Evolutionary conservation across 2,329 filamentous ascomycete species (phyloP).

Genomic region (Exophiala spinifera): DNA sequence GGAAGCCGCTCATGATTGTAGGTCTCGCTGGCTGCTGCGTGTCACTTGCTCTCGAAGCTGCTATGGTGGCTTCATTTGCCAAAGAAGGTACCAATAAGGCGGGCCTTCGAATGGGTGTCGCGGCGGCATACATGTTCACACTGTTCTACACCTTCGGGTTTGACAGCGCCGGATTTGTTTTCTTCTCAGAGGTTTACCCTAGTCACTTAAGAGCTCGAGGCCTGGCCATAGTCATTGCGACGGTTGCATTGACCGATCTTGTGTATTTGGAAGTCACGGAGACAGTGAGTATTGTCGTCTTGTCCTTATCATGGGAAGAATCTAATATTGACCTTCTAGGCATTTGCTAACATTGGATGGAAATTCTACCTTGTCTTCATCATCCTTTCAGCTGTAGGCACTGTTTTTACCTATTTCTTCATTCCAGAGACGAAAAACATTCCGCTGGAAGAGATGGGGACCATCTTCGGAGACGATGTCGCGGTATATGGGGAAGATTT

Average conservation of each 20-base stretch:
- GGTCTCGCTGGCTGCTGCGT: constrained; percentile 9
- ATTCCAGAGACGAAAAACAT: constrained; percentile 29
- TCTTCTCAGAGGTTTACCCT: constrained; percentile 7
- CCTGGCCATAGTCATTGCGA: neutral
- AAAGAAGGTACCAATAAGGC: neutral
- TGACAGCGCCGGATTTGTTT: constrained; percentile 2
- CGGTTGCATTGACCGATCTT: constrained; percentile 13
- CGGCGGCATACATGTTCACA: constrained; percentile 58
- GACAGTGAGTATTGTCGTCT: too few relatives aligned
- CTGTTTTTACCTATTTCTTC: constrained; percentile 15
- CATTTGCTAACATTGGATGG: constrained; percentile 34
- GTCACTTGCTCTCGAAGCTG: neutral
- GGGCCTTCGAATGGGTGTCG: constrained; percentile 30
- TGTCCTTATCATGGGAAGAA: too few relatives aligned
- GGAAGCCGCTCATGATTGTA: constrained; percentile 36
- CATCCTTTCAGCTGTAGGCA: neutral
- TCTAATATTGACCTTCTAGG: constrained; percentile 13
- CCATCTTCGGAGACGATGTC: too few relatives aligned
- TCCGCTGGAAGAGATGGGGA: too few relatives aligned
- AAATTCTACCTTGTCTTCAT: constrained; percentile 31
- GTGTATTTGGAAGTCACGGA: constrained; percentile 32
- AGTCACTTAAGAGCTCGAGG: constrained; percentile 5
- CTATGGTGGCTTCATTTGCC: constrained; percentile 5
- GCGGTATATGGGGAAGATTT: too few relatives aligned
- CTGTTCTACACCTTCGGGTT: neutral